Base-by-base conservation (phyloP, 306 rosid genomes). In the Malus fusca region DNA sequence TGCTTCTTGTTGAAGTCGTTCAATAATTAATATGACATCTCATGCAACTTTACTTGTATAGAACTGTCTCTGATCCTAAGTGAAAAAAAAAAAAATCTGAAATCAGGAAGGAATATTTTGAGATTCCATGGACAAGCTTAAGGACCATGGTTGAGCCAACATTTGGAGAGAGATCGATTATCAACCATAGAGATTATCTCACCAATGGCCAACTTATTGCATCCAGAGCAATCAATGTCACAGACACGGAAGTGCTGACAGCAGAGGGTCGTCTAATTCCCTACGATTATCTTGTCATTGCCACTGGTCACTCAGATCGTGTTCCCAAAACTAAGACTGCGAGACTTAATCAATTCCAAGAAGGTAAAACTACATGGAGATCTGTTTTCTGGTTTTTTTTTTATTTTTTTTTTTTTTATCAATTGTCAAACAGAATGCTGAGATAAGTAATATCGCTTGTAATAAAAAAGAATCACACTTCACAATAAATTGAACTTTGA, bases 61-160 rank as follows among this genome's bases (percentile, higher is more conserved):
- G 66, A 72, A 58, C 67, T 58, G 22, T 15, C 55, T 14, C 55
- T 58, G 46, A 8, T 40, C 37, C 76, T 72, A 63, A 78, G 60
- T 60, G 78, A 60, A 77, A 68, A 68, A 4, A 33, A 28, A 31
- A 8, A 42, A 42, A 53, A 68, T 64, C 64, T 83, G 79, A 79
- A 66, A 73, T 4, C 85, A 91, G 97, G 87, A 93, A 91, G 86
- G 98, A 93, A 30, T 88, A 91, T 83, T 91, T 85, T 85, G 97
- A 91, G 88, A 93, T 91, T 66, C 77, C 98, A 62, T 93, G 93
- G 88, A 97, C 91, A 40, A 70, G 77, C 72, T 85, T 89, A 85
- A 91, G 98, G 82, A 74, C 96, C 62, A 89, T 82, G 92, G 98
- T 89, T 79, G 96, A 91, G 77, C 97, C 97, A 44, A 68, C 90